Evolutionary conservation across 768 basidiomycete species (phyloP).

Genomic region (Tricholoma matsutake): DNA sequence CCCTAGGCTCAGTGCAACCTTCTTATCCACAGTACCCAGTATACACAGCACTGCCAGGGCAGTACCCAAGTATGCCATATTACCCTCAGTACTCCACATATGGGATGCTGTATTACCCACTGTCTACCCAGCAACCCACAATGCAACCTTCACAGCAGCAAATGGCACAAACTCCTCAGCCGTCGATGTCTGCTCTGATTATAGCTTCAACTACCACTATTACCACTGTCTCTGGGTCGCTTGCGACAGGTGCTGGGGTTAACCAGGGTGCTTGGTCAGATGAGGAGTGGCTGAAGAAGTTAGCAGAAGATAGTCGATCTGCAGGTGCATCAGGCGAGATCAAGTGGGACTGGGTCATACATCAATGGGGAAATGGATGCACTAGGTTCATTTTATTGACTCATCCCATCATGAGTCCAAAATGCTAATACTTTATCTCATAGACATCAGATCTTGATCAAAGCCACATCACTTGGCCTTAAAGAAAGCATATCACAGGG

Average conservation of each 20-base stretch:
- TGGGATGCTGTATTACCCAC: constrained; percentile 21
- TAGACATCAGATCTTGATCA: constrained; percentile 82
- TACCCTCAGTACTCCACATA: constrained; percentile 47
- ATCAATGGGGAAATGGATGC: constrained; percentile 69
- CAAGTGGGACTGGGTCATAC: constrained; percentile 78
- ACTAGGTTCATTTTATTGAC: constrained; percentile 50
- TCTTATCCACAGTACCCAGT: constrained; percentile 46
- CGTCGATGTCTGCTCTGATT: constrained; percentile 9
- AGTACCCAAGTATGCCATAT: constrained; percentile 64
- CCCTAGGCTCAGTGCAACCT: constrained; percentile 49
- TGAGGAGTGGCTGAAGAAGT: constrained; percentile 62
- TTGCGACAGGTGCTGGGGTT: constrained; percentile 30
- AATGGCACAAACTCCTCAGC: constrained; percentile 11
- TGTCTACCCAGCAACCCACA: constrained; percentile 15
- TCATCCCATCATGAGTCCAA: too few relatives aligned
- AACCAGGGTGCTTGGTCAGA: constrained; percentile 78
- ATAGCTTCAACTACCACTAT: constrained; percentile 19
- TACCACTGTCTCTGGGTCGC: constrained; percentile 21
- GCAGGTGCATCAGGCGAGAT: constrained; percentile 52
- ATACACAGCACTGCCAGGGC: constrained; percentile 32
- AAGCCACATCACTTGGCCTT: constrained; percentile 71
- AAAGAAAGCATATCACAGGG: constrained; percentile 59
- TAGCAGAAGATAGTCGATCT: constrained; percentile 66
- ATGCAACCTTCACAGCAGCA: constrained; percentile 6
- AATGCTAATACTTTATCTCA: too few relatives aligned